Base-by-base conservation (phyloP, 805 yeast species). In the Alloascoidea africana region DNA sequence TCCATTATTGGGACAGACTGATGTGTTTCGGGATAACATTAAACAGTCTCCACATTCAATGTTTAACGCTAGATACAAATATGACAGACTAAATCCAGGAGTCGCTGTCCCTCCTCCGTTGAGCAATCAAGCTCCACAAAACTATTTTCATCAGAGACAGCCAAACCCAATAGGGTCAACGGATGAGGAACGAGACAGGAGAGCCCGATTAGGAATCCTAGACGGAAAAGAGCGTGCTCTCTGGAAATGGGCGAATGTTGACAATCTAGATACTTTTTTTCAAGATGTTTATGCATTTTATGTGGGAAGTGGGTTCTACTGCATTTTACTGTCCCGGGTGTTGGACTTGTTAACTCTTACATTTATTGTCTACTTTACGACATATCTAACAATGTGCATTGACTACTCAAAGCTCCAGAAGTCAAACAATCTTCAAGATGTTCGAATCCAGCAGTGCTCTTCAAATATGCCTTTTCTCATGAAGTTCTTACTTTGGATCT, bases 171-270 rank as follows among this genome's bases (percentile, higher is more conserved):
- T 8, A 23, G 30, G 8, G 8, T 8, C 8, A n/a, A 23, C 8
- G 8, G 30, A 23, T 23, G 16, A 17, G 42, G 33, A 48, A 40
- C 54, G n/a, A 46, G 46, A 35, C 39, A 51, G 5, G 33, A 51
- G 8, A 44, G 44, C 34, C 48, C 53, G 40, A 44, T 50, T 66
- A 4, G 67, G 69, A 4, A 60, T 66, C 1, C 50, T 75, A 17
- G 70, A 74, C 37, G 72, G 82, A 1, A 63, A 63, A 41, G 96
- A 87, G 51, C 62, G 85, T 36, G 94, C 97, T 0, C 61, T 82
- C 14, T 91, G 96, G 85, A 68, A 84, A 42, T 91, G 98, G 97
- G 94, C 97, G 1, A 91, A 91, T 50, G 84, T 91, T 16, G 84
- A 82, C 46, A 91, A 91, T 54, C 66, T 91, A 54, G 99, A 91